Evolutionary conservation across 306 rosid species (phyloP).

Genomic region (Ochetophila trinervis): DNA sequence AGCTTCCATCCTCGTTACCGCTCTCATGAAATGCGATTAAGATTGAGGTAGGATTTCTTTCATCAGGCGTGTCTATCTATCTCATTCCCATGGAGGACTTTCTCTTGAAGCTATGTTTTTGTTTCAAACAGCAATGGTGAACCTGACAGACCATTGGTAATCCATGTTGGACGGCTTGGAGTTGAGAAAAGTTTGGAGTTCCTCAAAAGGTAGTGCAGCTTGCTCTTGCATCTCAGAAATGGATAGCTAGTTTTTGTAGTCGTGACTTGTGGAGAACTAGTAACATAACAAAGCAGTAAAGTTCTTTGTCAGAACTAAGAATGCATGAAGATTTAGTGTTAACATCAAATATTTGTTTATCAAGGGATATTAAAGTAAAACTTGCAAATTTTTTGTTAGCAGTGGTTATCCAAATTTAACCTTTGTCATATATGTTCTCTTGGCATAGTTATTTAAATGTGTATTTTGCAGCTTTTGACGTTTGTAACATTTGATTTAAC

Average conservation of each 20-base stretch:
- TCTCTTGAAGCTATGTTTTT: conserved; percentile 19
- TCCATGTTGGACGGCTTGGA: conserved; percentile 97
- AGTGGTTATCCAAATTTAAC: not conserved
- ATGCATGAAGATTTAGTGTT: too few species aligned
- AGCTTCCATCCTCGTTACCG: conserved; percentile 81
- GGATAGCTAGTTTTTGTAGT: too few species aligned
- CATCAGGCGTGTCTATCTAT: conserved; percentile 6
- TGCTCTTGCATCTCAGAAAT: not conserved
- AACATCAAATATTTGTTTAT: too few species aligned
- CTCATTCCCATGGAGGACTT: conserved; percentile 18
- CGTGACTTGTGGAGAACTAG: too few species aligned
- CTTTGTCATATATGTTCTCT: not conserved
- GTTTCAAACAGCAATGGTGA: conserved; percentile 63
- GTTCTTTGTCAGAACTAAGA: too few species aligned
- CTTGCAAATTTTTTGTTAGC: not conserved
- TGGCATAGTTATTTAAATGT: not conserved
- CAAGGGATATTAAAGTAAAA: too few species aligned
- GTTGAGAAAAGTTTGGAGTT: conserved; percentile 97
- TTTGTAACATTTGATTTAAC: conserved; percentile 32
- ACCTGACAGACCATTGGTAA: conserved; percentile 82
- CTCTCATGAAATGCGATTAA: conserved; percentile 79
- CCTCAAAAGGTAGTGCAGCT: conserved; percentile 60
- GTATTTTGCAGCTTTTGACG: conserved; percentile 27
- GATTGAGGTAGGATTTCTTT: conserved; percentile 53
- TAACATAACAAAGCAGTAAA: too few species aligned